Conservation (phyloP, 2,329 filamentous ascomycete species). For the Pezizomycotina sp. region DNA sequence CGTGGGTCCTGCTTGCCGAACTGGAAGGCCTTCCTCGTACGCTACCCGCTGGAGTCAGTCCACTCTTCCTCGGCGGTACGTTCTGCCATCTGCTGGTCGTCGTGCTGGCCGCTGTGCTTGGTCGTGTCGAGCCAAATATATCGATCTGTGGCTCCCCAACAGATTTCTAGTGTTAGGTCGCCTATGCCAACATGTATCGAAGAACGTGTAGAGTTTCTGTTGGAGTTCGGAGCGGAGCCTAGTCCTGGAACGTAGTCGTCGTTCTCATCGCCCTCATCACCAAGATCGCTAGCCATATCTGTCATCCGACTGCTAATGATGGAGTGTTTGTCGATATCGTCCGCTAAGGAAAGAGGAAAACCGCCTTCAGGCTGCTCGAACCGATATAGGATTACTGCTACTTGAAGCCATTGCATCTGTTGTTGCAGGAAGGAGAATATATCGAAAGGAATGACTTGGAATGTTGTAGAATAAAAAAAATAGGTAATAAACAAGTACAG, state of each 20-base stretch:
- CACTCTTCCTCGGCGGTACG: slow-evolving; percentile 22
- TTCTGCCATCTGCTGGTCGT: slow-evolving; percentile 22
- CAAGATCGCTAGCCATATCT: slow-evolving; percentile 40
- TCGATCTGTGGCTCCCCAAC: slow-evolving; percentile 24
- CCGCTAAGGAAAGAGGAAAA: slow-evolving; percentile 26
- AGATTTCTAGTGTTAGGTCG: slow-evolving; percentile 25
- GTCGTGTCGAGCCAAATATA: slow-evolving; percentile 22
- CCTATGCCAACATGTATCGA: slow-evolving; percentile 20
- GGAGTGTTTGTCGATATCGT: slow-evolving; percentile 36
- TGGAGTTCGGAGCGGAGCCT: slow-evolving; percentile 27
- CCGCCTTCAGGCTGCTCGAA: slow-evolving; percentile 15
- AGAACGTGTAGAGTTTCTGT: slow-evolving; percentile 21
- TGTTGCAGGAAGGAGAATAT: not conserved
- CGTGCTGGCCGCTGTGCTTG: slow-evolving; percentile 23
- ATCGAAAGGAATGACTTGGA: not conserved
- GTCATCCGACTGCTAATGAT: slow-evolving; percentile 60
- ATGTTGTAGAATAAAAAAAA: slow-evolving; percentile 21
- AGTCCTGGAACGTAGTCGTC: slow-evolving; percentile 41
- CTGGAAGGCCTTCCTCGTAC: slow-evolving; percentile 43
- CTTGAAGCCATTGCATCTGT: no score
- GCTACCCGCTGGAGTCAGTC: slow-evolving; percentile 22
- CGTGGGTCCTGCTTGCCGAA: slow-evolving; percentile 65
- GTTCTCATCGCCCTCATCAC: slow-evolving; percentile 36
- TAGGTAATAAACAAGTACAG: slow-evolving; percentile 15
- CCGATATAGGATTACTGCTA: not conserved